Percentiles rank a stretch among this genome's conserved stretches.
Evolutionary conservation across 2,329 filamentous ascomycete genomes (phyloP).

Genomic region (Penicillium polonicum): DNA sequence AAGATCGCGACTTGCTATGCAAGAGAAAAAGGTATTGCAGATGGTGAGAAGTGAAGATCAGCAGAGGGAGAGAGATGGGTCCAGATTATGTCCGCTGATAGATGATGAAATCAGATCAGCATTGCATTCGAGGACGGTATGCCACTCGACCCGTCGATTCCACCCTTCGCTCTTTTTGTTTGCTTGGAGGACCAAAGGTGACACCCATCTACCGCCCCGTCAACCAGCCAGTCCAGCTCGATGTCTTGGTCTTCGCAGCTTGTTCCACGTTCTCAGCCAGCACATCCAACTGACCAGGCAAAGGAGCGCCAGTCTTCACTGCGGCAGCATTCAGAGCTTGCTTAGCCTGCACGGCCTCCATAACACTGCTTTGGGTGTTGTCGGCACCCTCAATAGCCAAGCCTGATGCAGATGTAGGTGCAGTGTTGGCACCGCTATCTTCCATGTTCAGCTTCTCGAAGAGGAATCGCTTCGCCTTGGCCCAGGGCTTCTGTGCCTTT

Average conservation of each 20-base stretch:
- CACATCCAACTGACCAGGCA: conserved; percentile 35
- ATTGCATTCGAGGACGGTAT: background rate
- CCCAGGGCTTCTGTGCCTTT: conserved; percentile 40
- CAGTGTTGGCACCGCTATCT: conserved; percentile 22
- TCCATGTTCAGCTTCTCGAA: conserved; percentile 42
- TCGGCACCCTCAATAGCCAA: conserved; percentile 10
- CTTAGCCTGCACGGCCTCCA: conserved; percentile 40
- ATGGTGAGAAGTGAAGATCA: conserved; percentile 6
- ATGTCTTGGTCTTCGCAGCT: conserved; percentile 36
- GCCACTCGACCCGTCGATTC: background rate
- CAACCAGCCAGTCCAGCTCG: conserved; percentile 43
- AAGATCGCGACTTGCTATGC: conserved; percentile 22
- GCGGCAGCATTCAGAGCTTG: conserved; percentile 33
- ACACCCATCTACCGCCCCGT: conserved; percentile 33
- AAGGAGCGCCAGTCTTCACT: conserved; percentile 16
- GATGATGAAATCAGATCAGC: background rate
- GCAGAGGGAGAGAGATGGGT: background rate
- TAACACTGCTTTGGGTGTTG: conserved; percentile 27
- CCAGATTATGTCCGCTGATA: background rate
- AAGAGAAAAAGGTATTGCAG: conserved; percentile 19
- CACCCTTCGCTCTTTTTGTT: conserved; percentile 5
- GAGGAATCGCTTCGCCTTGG: conserved; percentile 39
- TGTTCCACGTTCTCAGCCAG: conserved; percentile 38
- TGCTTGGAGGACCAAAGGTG: background rate
- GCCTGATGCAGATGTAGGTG: conserved; percentile 7